phyloP scores from a whole-genome alignment of 345 rosid species.

The Raphanus sativus region DNA sequence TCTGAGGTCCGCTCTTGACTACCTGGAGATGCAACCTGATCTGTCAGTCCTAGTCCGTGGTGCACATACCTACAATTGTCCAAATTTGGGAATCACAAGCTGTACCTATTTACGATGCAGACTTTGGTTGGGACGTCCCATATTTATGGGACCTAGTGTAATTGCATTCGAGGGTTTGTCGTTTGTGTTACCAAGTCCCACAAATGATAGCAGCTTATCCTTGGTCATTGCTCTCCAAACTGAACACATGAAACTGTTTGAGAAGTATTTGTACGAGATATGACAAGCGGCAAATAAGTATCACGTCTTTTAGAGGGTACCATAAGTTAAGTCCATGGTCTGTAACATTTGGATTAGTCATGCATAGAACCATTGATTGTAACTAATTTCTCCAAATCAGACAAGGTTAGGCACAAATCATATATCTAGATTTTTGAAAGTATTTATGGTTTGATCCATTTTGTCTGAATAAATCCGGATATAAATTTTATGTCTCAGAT shows the following conservation, averaged over 20 bases:
- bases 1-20: conserved; percentile 95
- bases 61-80: conserved; percentile 78
- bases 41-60: conserved; percentile 74
- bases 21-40: conserved; percentile 86
- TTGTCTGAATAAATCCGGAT: too few species aligned
- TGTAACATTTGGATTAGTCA: too few species aligned
- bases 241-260: conserved; percentile 76
- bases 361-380: too few species aligned
- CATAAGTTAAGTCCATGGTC: too few species aligned
- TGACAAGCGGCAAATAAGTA: not conserved
- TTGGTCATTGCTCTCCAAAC: conserved; percentile 78
- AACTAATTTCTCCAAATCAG: too few species aligned
- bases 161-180: conserved; percentile 80
- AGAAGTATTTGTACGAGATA: conserved; percentile 55
- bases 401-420: too few species aligned
- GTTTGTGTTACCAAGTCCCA: conserved; percentile 72
- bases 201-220: conserved; percentile 71
- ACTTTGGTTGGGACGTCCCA: conserved; percentile 93
- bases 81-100: conserved; percentile 85
- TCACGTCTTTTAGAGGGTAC: too few species aligned
- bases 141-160: conserved; percentile 92
- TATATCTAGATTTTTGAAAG: too few species aligned
- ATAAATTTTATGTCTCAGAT: too few species aligned
- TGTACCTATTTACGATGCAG: conserved; percentile 93
- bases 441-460: too few species aligned